A percentile compares a stretch with the other conserved stretches of the same genome.
Conservation (phyloP, 345 rosid genomes). For the Eucalyptus decipiens region DNA sequence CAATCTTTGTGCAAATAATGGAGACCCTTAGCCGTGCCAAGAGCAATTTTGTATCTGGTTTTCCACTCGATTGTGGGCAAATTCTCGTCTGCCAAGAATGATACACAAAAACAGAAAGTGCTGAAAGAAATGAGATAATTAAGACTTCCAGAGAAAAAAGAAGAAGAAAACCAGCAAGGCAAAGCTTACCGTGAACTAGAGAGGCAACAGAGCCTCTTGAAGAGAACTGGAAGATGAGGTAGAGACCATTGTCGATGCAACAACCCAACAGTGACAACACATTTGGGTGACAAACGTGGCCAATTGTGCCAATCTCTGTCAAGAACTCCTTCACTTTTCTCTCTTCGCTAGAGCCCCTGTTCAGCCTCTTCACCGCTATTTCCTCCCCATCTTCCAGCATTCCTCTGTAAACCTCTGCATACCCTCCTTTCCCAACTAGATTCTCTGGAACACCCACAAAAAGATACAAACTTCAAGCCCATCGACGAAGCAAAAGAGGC, state of each 20-base stretch:
- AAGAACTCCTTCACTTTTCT: conserved; percentile 88
- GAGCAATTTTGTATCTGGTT: conserved; percentile 62
- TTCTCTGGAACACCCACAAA: conserved; percentile 23
- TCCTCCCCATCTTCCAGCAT: conserved; percentile 34
- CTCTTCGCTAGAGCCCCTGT: conserved; percentile 59
- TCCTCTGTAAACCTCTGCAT: conserved; percentile 89
- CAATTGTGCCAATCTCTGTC: conserved; percentile 89
- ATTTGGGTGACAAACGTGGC: conserved; percentile 82
- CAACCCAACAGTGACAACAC: conserved; percentile 76
- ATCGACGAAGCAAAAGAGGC: background rate
- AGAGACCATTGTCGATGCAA: conserved; percentile 83
- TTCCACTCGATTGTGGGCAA: conserved; percentile 55
- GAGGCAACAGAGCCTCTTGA: conserved; percentile 89
- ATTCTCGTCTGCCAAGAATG: conserved; percentile 24
- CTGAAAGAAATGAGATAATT: background rate
- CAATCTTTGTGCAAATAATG: conserved; percentile 87
- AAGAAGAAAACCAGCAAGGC: background rate
- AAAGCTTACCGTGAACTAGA: conserved; percentile 68
- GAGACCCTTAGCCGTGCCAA: conserved; percentile 83
- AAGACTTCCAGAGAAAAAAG: background rate
- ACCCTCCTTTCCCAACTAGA: conserved; percentile 86
- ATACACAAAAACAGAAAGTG: background rate
- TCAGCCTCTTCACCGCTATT: conserved; percentile 80
- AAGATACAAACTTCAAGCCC: background rate
- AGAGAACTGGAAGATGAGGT: conserved; percentile 76